Percentiles rank a stretch among this genome's conserved stretches.
Evolutionary conservation across 1,284 basidiomycete species (phyloP).

Genomic region (Boletus calvinii): DNA sequence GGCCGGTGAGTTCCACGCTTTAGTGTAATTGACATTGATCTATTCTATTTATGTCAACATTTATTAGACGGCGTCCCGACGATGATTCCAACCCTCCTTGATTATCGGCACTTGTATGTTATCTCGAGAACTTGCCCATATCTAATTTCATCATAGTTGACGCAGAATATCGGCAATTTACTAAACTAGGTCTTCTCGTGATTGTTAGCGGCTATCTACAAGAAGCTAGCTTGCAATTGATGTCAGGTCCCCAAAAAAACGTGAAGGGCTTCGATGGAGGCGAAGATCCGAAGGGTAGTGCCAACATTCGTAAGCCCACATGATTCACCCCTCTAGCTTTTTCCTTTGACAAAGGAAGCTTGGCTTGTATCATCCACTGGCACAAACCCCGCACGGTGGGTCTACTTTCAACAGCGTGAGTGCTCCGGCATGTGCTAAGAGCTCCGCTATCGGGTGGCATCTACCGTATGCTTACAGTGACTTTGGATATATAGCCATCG

Average conservation of each 20-base stretch:
- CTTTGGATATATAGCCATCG: conserved; percentile 25
- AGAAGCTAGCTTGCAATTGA: conserved; percentile 4
- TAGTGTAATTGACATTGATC: not conserved
- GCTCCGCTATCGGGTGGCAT: not conserved
- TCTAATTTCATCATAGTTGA: conserved; percentile 15
- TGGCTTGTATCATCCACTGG: conserved; percentile 38
- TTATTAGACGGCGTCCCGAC: conserved; percentile 45
- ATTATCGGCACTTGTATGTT: conserved; percentile 46
- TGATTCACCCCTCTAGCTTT: not conserved
- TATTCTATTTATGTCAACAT: not conserved
- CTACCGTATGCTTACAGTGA: conserved; percentile 5
- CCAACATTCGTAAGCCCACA: conserved; percentile 38
- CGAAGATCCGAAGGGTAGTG: conserved; percentile 43
- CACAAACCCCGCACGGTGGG: conserved; percentile 41
- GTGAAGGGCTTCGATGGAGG: conserved; percentile 38
- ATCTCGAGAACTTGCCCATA: not conserved
- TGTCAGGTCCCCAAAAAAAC: conserved; percentile 32
- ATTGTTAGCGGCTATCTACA: conserved; percentile 7
- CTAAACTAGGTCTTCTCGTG: conserved; percentile 33
- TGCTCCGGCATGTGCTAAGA: not conserved
- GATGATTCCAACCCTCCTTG: conserved; percentile 38
- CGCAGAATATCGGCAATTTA: conserved; percentile 47
- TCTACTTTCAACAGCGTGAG: conserved; percentile 45
- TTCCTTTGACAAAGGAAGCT: not conserved
- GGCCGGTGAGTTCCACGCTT: conserved; percentile 31